Evolutionary conservation across 1,284 basidiomycete genomes (phyloP), one percentile per base, ranked within the genome.

Genomic region (Naganishia albida): DNA sequence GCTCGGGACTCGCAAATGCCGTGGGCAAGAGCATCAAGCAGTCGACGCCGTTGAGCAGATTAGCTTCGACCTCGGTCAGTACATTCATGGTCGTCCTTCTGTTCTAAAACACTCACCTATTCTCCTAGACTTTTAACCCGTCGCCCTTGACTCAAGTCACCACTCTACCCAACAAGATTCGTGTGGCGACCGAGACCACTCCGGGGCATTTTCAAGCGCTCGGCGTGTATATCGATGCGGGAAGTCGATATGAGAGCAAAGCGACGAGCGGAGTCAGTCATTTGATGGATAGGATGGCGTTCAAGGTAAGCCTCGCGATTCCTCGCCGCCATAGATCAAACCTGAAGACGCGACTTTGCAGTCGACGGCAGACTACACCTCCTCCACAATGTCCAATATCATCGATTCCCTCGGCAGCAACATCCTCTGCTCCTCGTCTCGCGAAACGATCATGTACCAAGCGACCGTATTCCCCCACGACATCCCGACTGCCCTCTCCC

Each of bases 401-500:
- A 90, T 97, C 73, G 88, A 93, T 76, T 84, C 85, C 12, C 83
- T 97, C 23, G 94, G 96, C 52, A 93, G 93, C 23, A 93, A 97
- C 79, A 92, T 98, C 67, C 85, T 91, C 77, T 93, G 90, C 75
- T 88, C 92, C 8, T 92, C 92, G 15, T 90, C 92, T 6, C 84
- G 95, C 52, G 95, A 99, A 78, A 87, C 92, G 42, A 93, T 98
- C 78, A 93, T 97, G 91, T 99, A 98, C 78, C 95, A 98, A 80
- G 94, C 95, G 18, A 91, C 92, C 52, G 90, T 97, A 74, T 96
- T 95, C 78, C 88, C 92, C 70, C 83, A 88, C 70, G 87, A 87
- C 49, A 90, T 93, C 1, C 86, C 88, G 6, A 83, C 87, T 18
- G 92, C 93, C 7, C 78, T 99, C 64, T 88, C 88, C 39, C 84